A percentile compares a stretch with the other conserved stretches of the same genome.
Conservation (phyloP, 176 grass and related monocot genomes). For the Dactylis glomerata region DNA sequence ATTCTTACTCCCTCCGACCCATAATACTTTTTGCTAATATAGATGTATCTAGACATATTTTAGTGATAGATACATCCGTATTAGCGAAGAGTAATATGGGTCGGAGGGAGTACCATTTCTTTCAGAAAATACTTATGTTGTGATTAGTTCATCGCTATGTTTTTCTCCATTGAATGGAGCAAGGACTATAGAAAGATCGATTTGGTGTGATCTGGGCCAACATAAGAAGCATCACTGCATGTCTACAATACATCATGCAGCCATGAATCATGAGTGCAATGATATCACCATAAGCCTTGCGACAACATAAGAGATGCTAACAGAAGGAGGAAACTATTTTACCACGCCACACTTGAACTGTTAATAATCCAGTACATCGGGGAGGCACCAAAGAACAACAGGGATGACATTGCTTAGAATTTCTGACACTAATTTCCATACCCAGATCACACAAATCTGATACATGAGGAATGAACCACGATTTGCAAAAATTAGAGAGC, state of each 20-base stretch:
- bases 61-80: too few species aligned
- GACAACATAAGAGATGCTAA: neutral
- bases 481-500: slow-evolving; percentile 13
- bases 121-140: neutral
- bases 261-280: neutral
- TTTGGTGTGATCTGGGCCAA: neutral
- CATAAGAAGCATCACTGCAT: neutral
- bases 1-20: too few species aligned
- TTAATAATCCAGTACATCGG: neutral
- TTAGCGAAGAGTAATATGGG: too few species aligned
- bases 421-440: neutral
- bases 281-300: neutral
- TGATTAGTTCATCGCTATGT: neutral
- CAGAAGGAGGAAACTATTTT: too few species aligned
- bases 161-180: neutral
- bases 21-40: too few species aligned
- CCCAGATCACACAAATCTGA: neutral
- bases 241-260: neutral
- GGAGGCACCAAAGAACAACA: neutral
- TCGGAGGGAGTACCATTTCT: too few species aligned
- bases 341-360: too few species aligned
- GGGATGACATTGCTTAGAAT: neutral
- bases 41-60: too few species aligned
- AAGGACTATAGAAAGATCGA: neutral
- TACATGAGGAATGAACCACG: neutral